Evolutionary conservation across 129 eudicot species (phyloP), one percentile per base, ranked within the genome.

Genomic region (Silybum marianum): DNA sequence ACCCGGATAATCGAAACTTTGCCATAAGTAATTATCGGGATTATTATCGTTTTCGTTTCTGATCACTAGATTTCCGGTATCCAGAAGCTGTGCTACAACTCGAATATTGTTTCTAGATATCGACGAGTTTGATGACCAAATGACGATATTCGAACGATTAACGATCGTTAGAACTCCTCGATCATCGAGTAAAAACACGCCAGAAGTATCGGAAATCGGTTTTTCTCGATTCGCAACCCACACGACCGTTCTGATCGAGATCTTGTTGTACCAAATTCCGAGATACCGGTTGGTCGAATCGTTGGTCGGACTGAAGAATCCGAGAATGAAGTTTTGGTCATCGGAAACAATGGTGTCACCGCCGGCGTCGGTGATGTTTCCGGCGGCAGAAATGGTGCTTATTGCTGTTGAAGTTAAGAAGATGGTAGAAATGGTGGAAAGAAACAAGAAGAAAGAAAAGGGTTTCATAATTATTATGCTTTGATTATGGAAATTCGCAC

Each of bases 181-280:
- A 7, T 38, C 26, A 65, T 2, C 32, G 25, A 91, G 69, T 9
- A 70, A 4, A 44, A 89, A 60, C 2, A 82, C 80, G 3, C 89
- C 90, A 1, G 79, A 68, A 13, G 87, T 82, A 74, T 75, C 88
- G 0, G 78, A 58, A 16, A 92, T 30, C n/a, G 90, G 90, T 9
- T 19, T 76, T 25, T 89, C 83, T 68, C 93, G 76, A 18, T 86
- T 92, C 23, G 97, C 94, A 7, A 88, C 88, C 97, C 92, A 92
- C 5, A 87, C 92, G 6, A 88, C 78, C 1, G 88, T 85, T 1
- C 13, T 11, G 51, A 77, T 71, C 7, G 46, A 76, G 16, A 65
- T 88, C 19, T 71, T 87, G 82, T 86, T 89, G 89, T 90, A 90
- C 93, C 93, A 88, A 34, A 92, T 90, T 10, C 90, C 97, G 34